Base-by-base conservation (phyloP, 306 rosid genomes). In the Vigna mungo region DNA sequence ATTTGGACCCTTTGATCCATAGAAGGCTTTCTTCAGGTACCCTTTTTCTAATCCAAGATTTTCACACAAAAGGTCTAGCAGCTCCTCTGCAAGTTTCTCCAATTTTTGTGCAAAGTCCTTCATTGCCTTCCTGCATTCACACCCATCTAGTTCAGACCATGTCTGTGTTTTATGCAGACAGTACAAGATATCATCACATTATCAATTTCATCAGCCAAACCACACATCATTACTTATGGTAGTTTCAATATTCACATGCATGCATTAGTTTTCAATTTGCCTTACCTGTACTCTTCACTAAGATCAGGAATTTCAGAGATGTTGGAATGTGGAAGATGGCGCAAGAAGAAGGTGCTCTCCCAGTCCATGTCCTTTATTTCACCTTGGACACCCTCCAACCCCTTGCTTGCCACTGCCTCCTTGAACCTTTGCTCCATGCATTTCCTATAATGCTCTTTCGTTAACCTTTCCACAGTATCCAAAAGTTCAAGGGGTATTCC, bases 221-320 rank as follows among this genome's bases (percentile, higher is more conserved):
- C 7, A 20, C 62, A 56, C 25, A 1, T 56, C 23, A 2, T 48
- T 48, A 48, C 8, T 15, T 48, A 14, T 48, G 18, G 17, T 48
- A 48, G 16, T 56, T 9, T 1, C 9, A 39, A 8, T 39, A 39
- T 39, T 2, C 44, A 39, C 7, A 9, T 39, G 44, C 44, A 39
- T 39, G 9, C 27, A 25, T 25, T 58, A 25, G 64, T 25, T 58
- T 25, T 58, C 9, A 58, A 5, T 56, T 56, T 58, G n/a, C 27
- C 64, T 58, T 1, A 58, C 64, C 37, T 58, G 64, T 23, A 58
- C n/a, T 58, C 64, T 23, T 58, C 17, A 9, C 64, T 58, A 3
- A 58, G 64, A 58, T 58, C 64, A 58, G 64, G 64, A 32, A 58
- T 58, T 58, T 58, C 64, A 58, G 64, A 58, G n/a, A 58, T 58